Conservation (phyloP, 2,329 filamentous ascomycete species). For the Diplocarpon rosae region DNA sequence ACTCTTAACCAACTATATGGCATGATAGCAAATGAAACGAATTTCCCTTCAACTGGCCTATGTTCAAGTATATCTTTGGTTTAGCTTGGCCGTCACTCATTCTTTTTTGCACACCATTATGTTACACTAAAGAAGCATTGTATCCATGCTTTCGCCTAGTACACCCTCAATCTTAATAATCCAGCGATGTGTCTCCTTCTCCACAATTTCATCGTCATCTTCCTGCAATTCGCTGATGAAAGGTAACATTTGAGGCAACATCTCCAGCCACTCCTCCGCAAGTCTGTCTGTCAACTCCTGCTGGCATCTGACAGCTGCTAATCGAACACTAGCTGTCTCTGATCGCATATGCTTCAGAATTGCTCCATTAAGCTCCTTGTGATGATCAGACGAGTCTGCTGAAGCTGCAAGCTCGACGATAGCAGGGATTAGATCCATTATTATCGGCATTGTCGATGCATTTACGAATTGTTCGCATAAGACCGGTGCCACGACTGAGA, state of each 20-base stretch:
- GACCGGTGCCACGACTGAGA: conserved; percentile 57
- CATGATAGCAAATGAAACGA: too few species aligned
- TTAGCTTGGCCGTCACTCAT: too few species aligned
- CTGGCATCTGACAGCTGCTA: conserved; percentile 75
- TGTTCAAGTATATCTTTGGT: too few species aligned
- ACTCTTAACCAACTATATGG: too few species aligned
- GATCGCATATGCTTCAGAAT: conserved; percentile 71
- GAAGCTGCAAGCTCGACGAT: conserved; percentile 71
- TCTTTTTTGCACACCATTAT: neutral
- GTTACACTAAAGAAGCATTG: conserved; percentile 55
- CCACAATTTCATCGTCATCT: conserved; percentile 89
- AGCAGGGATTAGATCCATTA: conserved; percentile 54
- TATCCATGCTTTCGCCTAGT: conserved; percentile 80
- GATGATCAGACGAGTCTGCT: conserved; percentile 76
- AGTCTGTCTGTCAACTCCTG: conserved; percentile 67
- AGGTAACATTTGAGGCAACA: conserved; percentile 91
- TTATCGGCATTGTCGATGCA: conserved; percentile 34
- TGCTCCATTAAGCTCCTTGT: conserved; percentile 74
- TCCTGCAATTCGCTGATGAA: conserved; percentile 93
- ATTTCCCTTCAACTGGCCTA: too few species aligned
- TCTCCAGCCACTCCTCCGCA: conserved; percentile 85
- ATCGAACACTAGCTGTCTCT: conserved; percentile 57
- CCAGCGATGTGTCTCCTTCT: conserved; percentile 82
- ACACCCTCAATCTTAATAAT: conserved; percentile 82
- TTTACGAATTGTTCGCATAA: conserved; percentile 56